These are phyloP conservation scores for Colletotrichum gloeosporioides DNA, from an alignment of 2,329 filamentous ascomycete species.

Conservation along the genomic window DNA sequence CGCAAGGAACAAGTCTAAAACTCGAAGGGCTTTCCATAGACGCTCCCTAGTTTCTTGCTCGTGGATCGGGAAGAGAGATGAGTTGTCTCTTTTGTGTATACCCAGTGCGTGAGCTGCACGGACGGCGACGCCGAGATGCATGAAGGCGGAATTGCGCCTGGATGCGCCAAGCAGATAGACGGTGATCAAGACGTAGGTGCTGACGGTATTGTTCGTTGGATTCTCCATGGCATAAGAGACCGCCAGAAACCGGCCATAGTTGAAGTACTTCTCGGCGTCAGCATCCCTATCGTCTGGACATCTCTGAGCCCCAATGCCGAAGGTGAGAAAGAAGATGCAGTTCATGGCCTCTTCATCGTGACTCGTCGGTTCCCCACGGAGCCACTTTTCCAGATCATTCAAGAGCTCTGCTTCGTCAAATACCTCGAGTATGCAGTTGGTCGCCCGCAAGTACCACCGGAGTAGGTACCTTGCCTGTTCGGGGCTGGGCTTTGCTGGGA, in stretches of 20 bases:
- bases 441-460: slow-evolving; percentile 33
- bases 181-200: slow-evolving; percentile 38
- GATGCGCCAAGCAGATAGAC: slow-evolving; percentile 40
- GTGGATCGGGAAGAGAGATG: slow-evolving; percentile 27
- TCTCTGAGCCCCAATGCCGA: slow-evolving; percentile 37
- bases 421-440: slow-evolving; percentile 33
- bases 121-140: slow-evolving; percentile 41
- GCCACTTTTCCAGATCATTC: slow-evolving; percentile 31
- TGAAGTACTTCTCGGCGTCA: slow-evolving; percentile 36
- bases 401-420: slow-evolving; percentile 35
- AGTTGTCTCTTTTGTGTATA: slow-evolving; percentile 33
- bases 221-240: slow-evolving; percentile 38
- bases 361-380: slow-evolving; percentile 14
- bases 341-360: slow-evolving; percentile 17
- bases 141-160: slow-evolving; percentile 40
- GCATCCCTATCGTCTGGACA: slow-evolving; percentile 36
- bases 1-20: slow-evolving; percentile 37
- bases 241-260: slow-evolving; percentile 37
- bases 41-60: slow-evolving; percentile 33
- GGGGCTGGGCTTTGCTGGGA: slow-evolving; percentile 24
- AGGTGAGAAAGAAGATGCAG: slow-evolving; percentile 30
- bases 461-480: slow-evolving; percentile 32
- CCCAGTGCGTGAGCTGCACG: slow-evolving; percentile 41
- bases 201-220: slow-evolving; percentile 37
- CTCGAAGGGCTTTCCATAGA: slow-evolving; percentile 36